phyloP scores from a whole-genome alignment of 768 basidiomycete genomes.

The Pulveroboletus sp. region DNA sequence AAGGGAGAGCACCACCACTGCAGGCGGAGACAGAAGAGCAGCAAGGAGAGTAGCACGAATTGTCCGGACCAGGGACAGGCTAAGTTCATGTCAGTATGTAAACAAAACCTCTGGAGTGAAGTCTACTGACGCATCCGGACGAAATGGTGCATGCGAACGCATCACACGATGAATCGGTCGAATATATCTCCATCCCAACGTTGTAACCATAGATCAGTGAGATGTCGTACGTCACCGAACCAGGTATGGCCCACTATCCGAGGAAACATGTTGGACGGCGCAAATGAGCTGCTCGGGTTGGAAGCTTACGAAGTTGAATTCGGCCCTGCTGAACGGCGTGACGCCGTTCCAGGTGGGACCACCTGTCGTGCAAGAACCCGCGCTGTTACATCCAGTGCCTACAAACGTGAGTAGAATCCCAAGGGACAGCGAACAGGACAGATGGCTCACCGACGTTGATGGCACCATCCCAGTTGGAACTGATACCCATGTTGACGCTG shows the following conservation, averaged over 20 bases:
- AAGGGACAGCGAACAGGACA: neutral
- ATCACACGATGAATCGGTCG: conserved; percentile 22
- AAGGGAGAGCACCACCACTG: conserved; percentile 26
- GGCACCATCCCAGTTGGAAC: conserved; percentile 30
- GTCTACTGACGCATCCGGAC: conserved; percentile 28
- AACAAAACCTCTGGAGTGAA: neutral
- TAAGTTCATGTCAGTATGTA: conserved; percentile 5
- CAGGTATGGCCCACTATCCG: conserved; percentile 20
- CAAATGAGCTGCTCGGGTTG: neutral
- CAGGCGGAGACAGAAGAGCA: conserved; percentile 28
- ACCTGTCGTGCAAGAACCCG: conserved; percentile 26
- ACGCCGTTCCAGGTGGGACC: conserved; percentile 28
- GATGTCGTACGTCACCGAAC: conserved; percentile 30
- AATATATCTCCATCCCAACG: conserved; percentile 33
- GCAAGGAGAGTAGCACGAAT: conserved; percentile 28
- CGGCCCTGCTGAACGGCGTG: conserved; percentile 31
- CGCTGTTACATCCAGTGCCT: conserved; percentile 27
- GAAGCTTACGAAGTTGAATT: conserved; percentile 29
- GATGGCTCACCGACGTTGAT: conserved; percentile 25
- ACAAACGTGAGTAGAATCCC: conserved; percentile 3
- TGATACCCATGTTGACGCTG: conserved; percentile 27
- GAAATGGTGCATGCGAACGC: conserved; percentile 28
- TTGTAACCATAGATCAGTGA: conserved; percentile 33
- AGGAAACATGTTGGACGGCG: neutral
- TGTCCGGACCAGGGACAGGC: conserved; percentile 27